Evolutionary conservation across 306 rosid species (phyloP), one percentile per base, ranked within the genome.

Genomic region (Glycine tomentella): DNA sequence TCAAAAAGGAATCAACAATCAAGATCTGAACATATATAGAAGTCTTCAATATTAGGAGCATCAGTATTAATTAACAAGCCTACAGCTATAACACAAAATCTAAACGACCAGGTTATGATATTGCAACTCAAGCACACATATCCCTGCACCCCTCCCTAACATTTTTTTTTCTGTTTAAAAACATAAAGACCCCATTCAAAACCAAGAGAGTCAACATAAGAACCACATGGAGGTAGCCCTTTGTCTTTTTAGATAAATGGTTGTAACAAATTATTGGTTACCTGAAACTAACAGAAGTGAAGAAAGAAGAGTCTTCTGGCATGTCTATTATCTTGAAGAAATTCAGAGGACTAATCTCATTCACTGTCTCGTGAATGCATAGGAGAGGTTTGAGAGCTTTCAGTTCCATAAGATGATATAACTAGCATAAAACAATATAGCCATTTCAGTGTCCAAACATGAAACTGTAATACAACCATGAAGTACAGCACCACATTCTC

Each of bases 251-350:
- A 8, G 1, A 44, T 33, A 55, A 66, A 66, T 34, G 58, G 38
- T 17, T 40, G 31, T 31, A 49, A 63, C 12, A 64, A 68, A 34
- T 3, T 42, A 56, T 11, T 62, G 45, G 84, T 62, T 85, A 95
- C 99, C 97, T 95, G 91, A 87, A 95, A 75, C 82, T 75, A 81
- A 85, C 87, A 38, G 93, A 84, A 74, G 46, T 64, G 80, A 88
- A 91, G 78, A 83, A 84, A 17, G 89, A 72, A 14, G 93, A 85
- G 81, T 90, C 90, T 58, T 86, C 96, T 2, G 93, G 91, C 89
- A 89, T 82, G 84, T 91, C 85, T 83, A 95, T 81, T 46, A 91
- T 81, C 56, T 68, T 56, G 51, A 85, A 85, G 82, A 95, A 89
- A 86, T 91, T 88, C 79, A 91, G 88, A 48, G 99, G 85, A 42